phyloP scores from a whole-genome alignment of 768 basidiomycete genomes.

The Lactarius sanguifluus region DNA sequence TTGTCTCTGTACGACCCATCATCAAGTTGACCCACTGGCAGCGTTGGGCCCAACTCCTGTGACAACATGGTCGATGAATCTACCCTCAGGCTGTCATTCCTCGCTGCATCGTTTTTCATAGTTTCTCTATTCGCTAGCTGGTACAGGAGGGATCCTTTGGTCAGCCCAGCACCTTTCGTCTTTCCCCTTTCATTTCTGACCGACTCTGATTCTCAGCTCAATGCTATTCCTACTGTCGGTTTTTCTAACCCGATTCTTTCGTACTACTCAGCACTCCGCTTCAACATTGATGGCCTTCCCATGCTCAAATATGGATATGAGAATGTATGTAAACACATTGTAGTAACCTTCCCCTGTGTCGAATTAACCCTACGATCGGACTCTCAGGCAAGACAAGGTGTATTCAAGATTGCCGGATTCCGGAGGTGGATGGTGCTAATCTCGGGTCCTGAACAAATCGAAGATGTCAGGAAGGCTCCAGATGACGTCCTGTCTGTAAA shows the following conservation, averaged over 20 bases:
- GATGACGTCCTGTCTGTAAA: too few relatives aligned
- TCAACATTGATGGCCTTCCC: background rate
- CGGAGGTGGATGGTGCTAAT: too few relatives aligned
- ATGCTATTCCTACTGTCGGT: background rate
- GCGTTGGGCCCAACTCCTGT: background rate
- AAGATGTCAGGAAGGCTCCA: too few relatives aligned
- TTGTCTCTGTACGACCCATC: background rate
- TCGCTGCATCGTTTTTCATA: background rate
- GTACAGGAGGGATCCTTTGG: background rate
- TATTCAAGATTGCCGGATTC: too few relatives aligned
- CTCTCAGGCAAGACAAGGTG: too few relatives aligned
- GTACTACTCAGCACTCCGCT: background rate
- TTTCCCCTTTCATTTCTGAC: background rate
- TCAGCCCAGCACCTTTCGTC: background rate
- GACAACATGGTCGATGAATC: constrained; percentile 6
- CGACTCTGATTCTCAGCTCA: background rate
- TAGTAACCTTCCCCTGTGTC: too few relatives aligned
- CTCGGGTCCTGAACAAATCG: too few relatives aligned
- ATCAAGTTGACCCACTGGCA: background rate
- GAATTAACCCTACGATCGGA: too few relatives aligned
- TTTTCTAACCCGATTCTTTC: background rate
- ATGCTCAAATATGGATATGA: background rate
- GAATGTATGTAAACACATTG: too few relatives aligned
- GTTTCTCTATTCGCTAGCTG: background rate
- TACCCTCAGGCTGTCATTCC: background rate